phyloP scores from a whole-genome alignment of 371 early-diverging fungal genomes.

The Nosema muscidifuracis region DNA sequence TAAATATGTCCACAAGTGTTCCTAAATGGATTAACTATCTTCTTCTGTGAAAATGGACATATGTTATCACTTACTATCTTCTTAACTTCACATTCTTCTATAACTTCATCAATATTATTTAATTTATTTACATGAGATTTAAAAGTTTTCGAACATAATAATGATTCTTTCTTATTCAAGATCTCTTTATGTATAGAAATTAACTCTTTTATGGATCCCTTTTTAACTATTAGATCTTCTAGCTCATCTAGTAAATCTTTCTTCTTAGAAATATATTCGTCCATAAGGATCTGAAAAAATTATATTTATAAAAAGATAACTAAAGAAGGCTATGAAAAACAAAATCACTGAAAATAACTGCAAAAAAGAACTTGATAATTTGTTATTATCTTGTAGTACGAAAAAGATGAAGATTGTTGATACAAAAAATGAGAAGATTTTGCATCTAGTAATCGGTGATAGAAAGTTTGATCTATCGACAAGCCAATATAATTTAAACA shows the following conservation, averaged over 20 bases:
- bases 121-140: not conserved
- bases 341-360: not conserved
- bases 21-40: slow-evolving; percentile 44
- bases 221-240: not conserved
- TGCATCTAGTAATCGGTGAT: slow-evolving; percentile 11
- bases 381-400: not conserved
- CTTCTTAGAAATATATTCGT: slow-evolving; percentile 1
- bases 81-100: slow-evolving; percentile 3
- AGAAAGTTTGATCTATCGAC: slow-evolving; percentile 27
- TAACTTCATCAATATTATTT: not conserved
- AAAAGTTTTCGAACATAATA: not conserved
- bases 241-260: slow-evolving; percentile 15
- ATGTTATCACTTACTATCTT: slow-evolving; percentile 7
- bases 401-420: not conserved
- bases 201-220: not conserved
- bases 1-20: slow-evolving; percentile 62
- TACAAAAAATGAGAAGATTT: no score
- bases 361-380: not conserved
- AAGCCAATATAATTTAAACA: slow-evolving; percentile 35
- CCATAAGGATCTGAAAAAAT: not conserved
- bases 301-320: not conserved
- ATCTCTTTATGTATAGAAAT: slow-evolving; percentile 30
- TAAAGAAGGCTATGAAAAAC: not conserved
- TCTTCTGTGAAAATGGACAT: slow-evolving; percentile 58
- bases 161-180: not conserved